Conservation (phyloP, 2,329 filamentous ascomycete genomes). For the Monosporascus sp. region DNA sequence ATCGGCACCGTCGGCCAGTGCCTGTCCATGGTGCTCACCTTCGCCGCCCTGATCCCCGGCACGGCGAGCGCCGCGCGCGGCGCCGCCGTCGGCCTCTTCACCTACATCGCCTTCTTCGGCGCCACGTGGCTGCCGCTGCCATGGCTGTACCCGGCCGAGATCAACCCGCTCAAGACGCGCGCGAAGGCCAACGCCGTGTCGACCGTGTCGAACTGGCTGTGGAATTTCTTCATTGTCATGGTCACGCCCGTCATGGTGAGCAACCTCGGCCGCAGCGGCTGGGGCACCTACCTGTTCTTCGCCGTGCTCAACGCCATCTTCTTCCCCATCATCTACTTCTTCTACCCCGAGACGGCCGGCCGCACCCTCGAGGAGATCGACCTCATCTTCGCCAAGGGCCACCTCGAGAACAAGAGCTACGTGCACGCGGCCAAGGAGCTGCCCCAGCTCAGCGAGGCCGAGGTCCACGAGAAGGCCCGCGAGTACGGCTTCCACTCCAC, state of each 20-base stretch:
- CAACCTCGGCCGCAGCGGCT: slow-evolving; percentile 39
- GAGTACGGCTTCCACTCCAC: slow-evolving; percentile 21
- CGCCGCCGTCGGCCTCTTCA: slow-evolving; percentile 61
- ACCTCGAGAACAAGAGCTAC: slow-evolving; percentile 54
- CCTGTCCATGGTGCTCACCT: slow-evolving; percentile 54
- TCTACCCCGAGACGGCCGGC: slow-evolving; percentile 47
- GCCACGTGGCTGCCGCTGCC: slow-evolving; percentile 60
- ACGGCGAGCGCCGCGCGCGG: slow-evolving; percentile 57
- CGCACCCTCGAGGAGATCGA: slow-evolving; percentile 52
- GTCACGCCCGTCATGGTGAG: slow-evolving; percentile 59
- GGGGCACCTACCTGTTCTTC: slow-evolving; percentile 44
- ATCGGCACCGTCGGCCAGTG: slow-evolving; percentile 43
- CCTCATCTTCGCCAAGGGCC: slow-evolving; percentile 54
- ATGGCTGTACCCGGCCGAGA: slow-evolving; percentile 52
- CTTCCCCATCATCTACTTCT: slow-evolving; percentile 41
- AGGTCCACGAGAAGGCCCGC: slow-evolving; percentile 44
- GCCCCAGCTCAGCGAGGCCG: slow-evolving; percentile 43
- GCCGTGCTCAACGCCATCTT: slow-evolving; percentile 40
- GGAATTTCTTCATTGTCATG: slow-evolving; percentile 50
- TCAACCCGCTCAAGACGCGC: slow-evolving; percentile 44
- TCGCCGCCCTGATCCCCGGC: slow-evolving; percentile 60
- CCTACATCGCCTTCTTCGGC: slow-evolving; percentile 64
- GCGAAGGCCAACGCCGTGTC: slow-evolving; percentile 46
- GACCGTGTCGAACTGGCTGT: slow-evolving; percentile 45
- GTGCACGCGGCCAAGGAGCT: slow-evolving; percentile 53